Evolutionary conservation across 1,284 basidiomycete genomes (phyloP), one percentile per base, ranked within the genome.

Genomic region (Austroboletus novae-zelandiae): DNA sequence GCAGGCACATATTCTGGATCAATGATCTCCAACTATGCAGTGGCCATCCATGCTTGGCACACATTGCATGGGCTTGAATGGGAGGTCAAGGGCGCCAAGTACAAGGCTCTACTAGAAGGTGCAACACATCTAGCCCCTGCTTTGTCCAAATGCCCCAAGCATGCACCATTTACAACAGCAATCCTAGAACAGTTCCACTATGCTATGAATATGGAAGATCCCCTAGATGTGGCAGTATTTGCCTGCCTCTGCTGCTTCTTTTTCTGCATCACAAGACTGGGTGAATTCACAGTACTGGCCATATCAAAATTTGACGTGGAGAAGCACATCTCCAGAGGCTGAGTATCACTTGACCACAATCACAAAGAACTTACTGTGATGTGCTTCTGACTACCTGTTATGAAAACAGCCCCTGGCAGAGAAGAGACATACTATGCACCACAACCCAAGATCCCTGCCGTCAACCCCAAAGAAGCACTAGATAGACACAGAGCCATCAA

Each of bases 191-290:
- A 40, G 45, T 2, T 50, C 45, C 6, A 43, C 1, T 9, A 0
- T 1, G 5, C 9, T 1, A 48, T 74, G 14, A 48, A 66, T 32
- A 25, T 65, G 0, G 7, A 30, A 5, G 11, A 52, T 2, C 64
- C 61, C 0, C 44, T 69, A 0, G 62, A 75, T 31, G 61, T 66
- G 0, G 70, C 73, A 1, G 58, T 70, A 0, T 67, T 55, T 23
- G 63, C 68, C 0, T 74, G 71, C 47, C 51, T 71, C 0, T 2
- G 64, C 65, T 0, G 62, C 65, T 0, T 57, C n/a, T 75, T 76
- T 55, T 76, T 58, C 25, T 50, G 56, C 0, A 52, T 61, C 0
- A 62, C 69, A 0, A 48, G 69, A 0, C 14, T 69, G 0, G 71
- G 71, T 0, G 35, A 36, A 10, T 36, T 36, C 35, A 36, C 35